Conservation (phyloP, 106 monocot genomes). For the Allium cepa region DNA sequence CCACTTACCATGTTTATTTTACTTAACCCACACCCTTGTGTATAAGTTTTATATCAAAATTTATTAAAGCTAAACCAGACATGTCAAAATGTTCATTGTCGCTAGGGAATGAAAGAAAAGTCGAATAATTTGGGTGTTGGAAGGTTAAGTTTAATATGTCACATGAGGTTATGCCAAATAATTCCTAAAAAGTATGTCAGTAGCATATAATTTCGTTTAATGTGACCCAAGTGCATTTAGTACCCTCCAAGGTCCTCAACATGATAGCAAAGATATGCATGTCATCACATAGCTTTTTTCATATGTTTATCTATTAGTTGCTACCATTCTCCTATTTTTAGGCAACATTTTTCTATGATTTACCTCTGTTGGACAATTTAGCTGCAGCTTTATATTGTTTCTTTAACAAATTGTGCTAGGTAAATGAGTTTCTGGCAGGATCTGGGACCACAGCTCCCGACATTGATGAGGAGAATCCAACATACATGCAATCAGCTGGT, state of each 20-base stretch:
- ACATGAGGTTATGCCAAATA: too few relatives aligned
- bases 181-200: too few relatives aligned
- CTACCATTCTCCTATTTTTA: background rate
- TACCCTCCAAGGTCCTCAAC: too few relatives aligned
- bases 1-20: too few relatives aligned
- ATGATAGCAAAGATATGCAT: too few relatives aligned
- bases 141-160: too few relatives aligned
- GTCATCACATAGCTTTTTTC: too few relatives aligned
- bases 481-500: constrained; percentile 58
- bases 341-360: background rate
- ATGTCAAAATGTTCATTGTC: background rate
- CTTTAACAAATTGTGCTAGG: constrained; percentile 23
- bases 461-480: constrained; percentile 85
- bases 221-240: background rate
- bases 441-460: constrained; percentile 98
- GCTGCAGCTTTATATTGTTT: background rate
- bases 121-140: too few relatives aligned
- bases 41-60: too few relatives aligned
- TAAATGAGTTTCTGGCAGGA: constrained; percentile 98
- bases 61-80: background rate
- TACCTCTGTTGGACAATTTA: background rate
- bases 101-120: too few relatives aligned
- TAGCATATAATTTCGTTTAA: too few relatives aligned
- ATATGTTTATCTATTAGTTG: background rate
- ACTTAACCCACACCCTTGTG: too few relatives aligned